These are phyloP conservation scores for Lipomyces spencermartinsiae DNA, from an alignment of 805 yeast species.

Conservation along the genomic window DNA sequence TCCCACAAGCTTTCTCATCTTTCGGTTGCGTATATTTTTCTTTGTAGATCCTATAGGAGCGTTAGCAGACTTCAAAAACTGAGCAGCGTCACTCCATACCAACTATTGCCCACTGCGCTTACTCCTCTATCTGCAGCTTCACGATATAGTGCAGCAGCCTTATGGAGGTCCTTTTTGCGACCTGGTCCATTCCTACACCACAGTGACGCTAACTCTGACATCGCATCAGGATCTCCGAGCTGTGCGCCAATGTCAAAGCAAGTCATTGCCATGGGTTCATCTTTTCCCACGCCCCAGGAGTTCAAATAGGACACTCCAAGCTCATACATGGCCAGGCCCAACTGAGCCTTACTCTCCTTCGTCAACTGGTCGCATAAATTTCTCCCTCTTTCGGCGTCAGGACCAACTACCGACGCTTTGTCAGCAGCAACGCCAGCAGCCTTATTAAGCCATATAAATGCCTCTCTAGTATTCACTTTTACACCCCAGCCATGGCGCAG, in stretches of 20 bases:
- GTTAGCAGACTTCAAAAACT: not conserved
- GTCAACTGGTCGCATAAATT: not conserved
- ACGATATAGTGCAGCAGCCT: conserved; percentile 75
- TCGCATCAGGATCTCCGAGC: conserved; percentile 70
- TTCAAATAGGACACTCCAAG: conserved; percentile 62
- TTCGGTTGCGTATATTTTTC: conserved; percentile 18
- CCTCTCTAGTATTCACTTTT: conserved; percentile 57
- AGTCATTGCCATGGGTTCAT: conserved; percentile 63
- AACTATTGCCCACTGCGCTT: conserved; percentile 67
- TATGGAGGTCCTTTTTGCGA: conserved; percentile 61
- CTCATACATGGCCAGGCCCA: conserved; percentile 58
- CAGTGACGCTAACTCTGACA: conserved; percentile 71
- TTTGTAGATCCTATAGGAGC: conserved; percentile 23
- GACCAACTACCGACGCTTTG: not conserved
- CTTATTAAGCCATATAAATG: conserved; percentile 65
- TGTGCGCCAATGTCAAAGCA: conserved; percentile 69
- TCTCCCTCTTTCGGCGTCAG: not conserved
- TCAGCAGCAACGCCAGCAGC: conserved; percentile 47
- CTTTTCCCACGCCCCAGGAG: conserved; percentile 62
- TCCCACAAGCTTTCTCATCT: not conserved
- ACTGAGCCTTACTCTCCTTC: conserved; percentile 36
- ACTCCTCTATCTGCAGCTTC: conserved; percentile 68
- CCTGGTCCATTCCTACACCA: conserved; percentile 62
- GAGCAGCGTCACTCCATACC: conserved; percentile 48
- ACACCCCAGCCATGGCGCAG: conserved; percentile 74